A percentile compares a stretch with the other conserved stretches of the same genome.
phyloP scores from a whole-genome alignment of 768 basidiomycete genomes.

The Pleurotus sapidus region DNA sequence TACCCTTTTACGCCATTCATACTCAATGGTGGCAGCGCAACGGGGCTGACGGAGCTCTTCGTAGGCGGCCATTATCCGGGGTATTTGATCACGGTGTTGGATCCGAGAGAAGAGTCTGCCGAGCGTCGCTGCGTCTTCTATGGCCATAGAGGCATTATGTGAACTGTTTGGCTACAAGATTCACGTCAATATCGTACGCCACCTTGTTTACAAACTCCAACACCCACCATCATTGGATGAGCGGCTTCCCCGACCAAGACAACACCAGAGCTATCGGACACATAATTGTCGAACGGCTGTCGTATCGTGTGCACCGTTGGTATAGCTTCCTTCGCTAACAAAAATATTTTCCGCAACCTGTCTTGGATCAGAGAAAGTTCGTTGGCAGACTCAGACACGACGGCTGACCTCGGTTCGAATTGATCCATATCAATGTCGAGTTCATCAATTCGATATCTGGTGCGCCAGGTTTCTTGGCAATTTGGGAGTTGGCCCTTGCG shows the following conservation, averaged over 20 bases:
- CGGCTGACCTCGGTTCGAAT: conserved; percentile 32
- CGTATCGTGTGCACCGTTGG: conserved; percentile 26
- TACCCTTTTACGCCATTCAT: conserved; percentile 42
- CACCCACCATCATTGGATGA: conserved; percentile 48
- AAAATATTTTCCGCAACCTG: conserved; percentile 33
- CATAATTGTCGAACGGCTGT: conserved; percentile 41
- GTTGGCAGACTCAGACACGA: neutral
- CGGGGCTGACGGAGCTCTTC: conserved; percentile 57
- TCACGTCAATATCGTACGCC: no score
- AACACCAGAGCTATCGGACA: conserved; percentile 43
- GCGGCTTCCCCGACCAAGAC: conserved; percentile 62
- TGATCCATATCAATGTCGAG: conserved; percentile 29
- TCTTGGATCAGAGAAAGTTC: neutral
- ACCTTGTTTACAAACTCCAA: neutral
- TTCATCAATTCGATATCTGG: conserved; percentile 25
- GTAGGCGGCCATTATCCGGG: conserved; percentile 48
- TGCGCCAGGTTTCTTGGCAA: conserved; percentile 25
- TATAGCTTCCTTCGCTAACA: conserved; percentile 22
- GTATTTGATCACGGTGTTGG: conserved; percentile 41
- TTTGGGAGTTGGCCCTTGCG: neutral
- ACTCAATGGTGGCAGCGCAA: conserved; percentile 40
- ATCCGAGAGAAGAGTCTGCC: conserved; percentile 59
- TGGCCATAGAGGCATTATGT: conserved; percentile 46
- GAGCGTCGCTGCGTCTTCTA: conserved; percentile 64
- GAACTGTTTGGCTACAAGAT: conserved; percentile 47